Evolutionary conservation across 352 stramenopile genomes (phyloP).

Genomic region (Globisporangium heterothallicum): DNA sequence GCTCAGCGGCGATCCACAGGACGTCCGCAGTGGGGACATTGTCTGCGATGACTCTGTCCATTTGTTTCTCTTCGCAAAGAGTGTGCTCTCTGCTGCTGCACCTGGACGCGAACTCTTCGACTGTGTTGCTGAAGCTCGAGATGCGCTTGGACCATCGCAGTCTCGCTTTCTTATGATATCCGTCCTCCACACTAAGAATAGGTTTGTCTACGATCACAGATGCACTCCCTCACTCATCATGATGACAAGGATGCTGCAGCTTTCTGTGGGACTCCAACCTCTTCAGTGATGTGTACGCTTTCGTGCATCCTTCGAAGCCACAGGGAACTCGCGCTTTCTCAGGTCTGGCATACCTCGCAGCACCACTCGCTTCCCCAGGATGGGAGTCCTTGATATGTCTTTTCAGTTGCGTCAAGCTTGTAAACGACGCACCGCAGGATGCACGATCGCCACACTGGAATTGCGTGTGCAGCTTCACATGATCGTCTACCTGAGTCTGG

Average conservation of each 20-base stretch:
- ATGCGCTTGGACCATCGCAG: too few relatives aligned
- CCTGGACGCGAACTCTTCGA: too few relatives aligned
- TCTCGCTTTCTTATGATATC: neutral
- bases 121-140: too few relatives aligned
- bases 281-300: slow-evolving; percentile 38
- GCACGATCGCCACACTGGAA: slow-evolving; percentile 19
- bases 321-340: slow-evolving; percentile 22
- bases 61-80: too few relatives aligned
- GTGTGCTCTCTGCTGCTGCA: too few relatives aligned
- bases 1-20: slow-evolving; percentile 46
- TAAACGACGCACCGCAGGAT: slow-evolving; percentile 29
- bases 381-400: slow-evolving; percentile 22
- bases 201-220: neutral
- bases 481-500: slow-evolving; percentile 13
- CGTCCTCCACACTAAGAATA: neutral
- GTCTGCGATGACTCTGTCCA: slow-evolving; percentile 15
- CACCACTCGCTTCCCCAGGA: neutral
- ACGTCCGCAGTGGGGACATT: slow-evolving; percentile 32
- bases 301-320: slow-evolving; percentile 21
- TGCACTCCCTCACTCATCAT: neutral
- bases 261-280: slow-evolving; percentile 27
- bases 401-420: slow-evolving; percentile 18
- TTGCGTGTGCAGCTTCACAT: slow-evolving; percentile 21
- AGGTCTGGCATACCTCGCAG: neutral
- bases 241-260: slow-evolving; percentile 8